phyloP scores from a whole-genome alignment of 345 rosid species.

The Punica granatum region DNA sequence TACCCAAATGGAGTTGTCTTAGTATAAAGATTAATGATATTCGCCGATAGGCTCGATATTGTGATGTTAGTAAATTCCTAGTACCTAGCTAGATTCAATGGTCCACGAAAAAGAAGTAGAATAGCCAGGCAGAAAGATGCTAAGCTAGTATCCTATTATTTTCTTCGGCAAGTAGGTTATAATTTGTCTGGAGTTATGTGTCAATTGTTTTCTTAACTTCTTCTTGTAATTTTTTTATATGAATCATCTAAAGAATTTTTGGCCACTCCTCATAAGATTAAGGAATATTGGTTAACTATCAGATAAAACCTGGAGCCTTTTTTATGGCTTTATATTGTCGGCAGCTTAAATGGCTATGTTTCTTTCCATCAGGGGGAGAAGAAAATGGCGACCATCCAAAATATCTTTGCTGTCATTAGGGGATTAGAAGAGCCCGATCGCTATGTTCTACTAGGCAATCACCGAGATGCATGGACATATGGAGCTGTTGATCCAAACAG shows the following conservation, averaged over 20 bases:
- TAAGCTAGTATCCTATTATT: background rate
- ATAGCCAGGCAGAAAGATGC: too few species aligned
- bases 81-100: background rate
- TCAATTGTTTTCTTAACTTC: background rate
- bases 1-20: background rate
- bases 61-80: background rate
- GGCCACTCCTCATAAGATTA: background rate
- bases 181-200: background rate
- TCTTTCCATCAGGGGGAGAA: constrained; percentile 58
- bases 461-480: constrained; percentile 96
- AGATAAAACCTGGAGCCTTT: background rate
- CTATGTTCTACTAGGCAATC: constrained; percentile 82
- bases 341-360: background rate
- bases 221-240: background rate
- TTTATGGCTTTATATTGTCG: too few species aligned
- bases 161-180: background rate
- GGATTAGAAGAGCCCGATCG: constrained; percentile 79
- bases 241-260: background rate
- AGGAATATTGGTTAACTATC: too few species aligned
- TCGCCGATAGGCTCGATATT: too few species aligned
- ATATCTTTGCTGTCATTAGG: constrained; percentile 62
- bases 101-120: background rate
- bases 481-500: constrained; percentile 99
- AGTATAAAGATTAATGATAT: background rate
- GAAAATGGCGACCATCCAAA: constrained; percentile 46